Conservation (phyloP, 2,329 filamentous ascomycete species). For the Pseudohalonectria lignicola region DNA sequence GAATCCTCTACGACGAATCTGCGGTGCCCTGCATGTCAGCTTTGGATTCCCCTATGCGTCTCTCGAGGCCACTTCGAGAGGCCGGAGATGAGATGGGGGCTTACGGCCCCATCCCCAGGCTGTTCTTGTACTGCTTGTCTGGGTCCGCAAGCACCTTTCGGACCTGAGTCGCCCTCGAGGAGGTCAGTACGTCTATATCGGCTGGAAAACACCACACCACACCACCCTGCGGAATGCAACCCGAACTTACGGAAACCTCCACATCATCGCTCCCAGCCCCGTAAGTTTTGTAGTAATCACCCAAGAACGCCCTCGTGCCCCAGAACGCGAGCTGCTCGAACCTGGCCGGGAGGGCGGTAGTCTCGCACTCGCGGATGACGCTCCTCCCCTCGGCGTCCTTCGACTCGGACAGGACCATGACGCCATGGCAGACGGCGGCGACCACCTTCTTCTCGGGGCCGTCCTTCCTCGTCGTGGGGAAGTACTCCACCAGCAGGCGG, state of each 20-base stretch:
- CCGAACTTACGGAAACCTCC: slow-evolving; percentile 31
- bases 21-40: no score
- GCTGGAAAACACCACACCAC: no score
- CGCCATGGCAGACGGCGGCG: slow-evolving; percentile 40
- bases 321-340: slow-evolving; percentile 39
- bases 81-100: slow-evolving; percentile 8
- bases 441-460: slow-evolving; percentile 23
- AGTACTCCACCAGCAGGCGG: slow-evolving; percentile 30
- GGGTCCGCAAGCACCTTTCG: slow-evolving; percentile 29
- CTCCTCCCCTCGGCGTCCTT: slow-evolving; percentile 28
- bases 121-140: slow-evolving; percentile 29
- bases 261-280: slow-evolving; percentile 37
- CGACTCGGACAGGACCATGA: slow-evolving; percentile 35
- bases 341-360: slow-evolving; percentile 34
- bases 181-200: no score
- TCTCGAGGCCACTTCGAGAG: neutral
- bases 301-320: slow-evolving; percentile 34
- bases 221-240: no score
- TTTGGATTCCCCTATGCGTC: no score
- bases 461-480: slow-evolving; percentile 32
- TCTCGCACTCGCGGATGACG: slow-evolving; percentile 32
- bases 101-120: slow-evolving; percentile 28
- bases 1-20: slow-evolving; percentile 38
- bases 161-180: slow-evolving; percentile 19
- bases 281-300: slow-evolving; percentile 47